Evolutionary conservation across 306 rosid species (phyloP), one percentile per base, ranked within the genome.

Genomic region (Acmispon strigosus): DNA sequence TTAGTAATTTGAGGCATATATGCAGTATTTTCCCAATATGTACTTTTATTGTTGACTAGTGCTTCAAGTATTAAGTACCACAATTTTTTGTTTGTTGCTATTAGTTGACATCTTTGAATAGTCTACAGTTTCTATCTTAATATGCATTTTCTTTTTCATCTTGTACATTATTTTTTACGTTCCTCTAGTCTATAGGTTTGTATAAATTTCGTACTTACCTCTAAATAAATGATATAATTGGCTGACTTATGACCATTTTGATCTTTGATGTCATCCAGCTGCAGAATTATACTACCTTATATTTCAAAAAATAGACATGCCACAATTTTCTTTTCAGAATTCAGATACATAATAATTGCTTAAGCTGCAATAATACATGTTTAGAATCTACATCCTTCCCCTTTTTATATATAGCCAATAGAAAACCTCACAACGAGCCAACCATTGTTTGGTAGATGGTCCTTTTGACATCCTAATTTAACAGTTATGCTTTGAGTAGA

Each of bases 1-100:
- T n/a, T 68, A 52, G 81, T 75, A 77, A 78, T 70, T 27, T 39
- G 65, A n/a, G n/a, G n/a, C 50, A 68, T 80, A 65, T 74, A 39
- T 52, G 80, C 69, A 82, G 0, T 62, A 62, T 55, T 51, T 84
- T 55, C 84, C 66, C 50, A 37, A 47, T 29, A 11, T 64, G 22
- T 16, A 12, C 74, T 56, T 41, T 32, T 24, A 12, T 47, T 50
- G 49, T 62, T 18, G 64, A 45, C 59, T 49, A 13, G 54, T 24
- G 19, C 68, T 56, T 43, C n/a, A 4, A 50, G 42, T 36, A 41
- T 78, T 13, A 18, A 44, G 19, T 62, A 4, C 59, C 49, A 10
- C 12, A 13, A n/a, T 34, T 10, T 44, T 43, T 49, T 62, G 16
- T 54, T 11, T 22, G 8, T 72, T 48, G 37, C 42, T 48, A 18